phyloP scores from a whole-genome alignment of 768 basidiomycete species.

The Lentinula boryana region DNA sequence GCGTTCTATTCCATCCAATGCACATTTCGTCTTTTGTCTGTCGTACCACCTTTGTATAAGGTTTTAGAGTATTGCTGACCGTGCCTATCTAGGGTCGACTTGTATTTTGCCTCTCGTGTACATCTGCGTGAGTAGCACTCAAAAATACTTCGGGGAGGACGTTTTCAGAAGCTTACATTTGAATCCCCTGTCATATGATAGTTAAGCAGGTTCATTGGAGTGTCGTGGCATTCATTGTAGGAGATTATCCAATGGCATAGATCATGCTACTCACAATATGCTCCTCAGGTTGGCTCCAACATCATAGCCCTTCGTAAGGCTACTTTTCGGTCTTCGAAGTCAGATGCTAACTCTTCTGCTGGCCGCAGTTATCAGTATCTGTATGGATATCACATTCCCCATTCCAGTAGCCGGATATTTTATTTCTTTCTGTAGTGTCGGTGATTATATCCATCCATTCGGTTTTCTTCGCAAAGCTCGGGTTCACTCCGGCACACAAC shows the following conservation, averaged over 20 bases:
- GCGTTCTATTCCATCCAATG: not conserved
- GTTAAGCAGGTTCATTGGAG: conserved; percentile 2
- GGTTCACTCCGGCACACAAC: not conserved
- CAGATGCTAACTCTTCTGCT: not conserved
- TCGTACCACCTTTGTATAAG: not conserved
- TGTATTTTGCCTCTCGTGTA: conserved; percentile 6
- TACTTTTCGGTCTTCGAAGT: not conserved
- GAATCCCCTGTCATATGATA: not conserved
- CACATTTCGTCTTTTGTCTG: not conserved
- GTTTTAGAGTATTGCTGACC: not conserved
- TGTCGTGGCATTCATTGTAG: not conserved
- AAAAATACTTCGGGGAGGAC: not conserved
- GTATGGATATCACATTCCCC: not conserved
- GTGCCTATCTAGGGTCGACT: not conserved
- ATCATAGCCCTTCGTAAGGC: not conserved
- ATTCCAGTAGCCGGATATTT: not conserved
- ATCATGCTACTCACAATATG: not conserved
- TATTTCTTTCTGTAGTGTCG: not conserved
- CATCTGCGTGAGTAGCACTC: not conserved
- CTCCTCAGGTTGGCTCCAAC: not conserved
- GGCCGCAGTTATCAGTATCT: not conserved
- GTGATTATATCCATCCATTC: not conserved
- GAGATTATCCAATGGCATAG: not conserved
- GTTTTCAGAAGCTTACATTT: not conserved
- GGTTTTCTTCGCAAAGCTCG: not conserved